phyloP scores from a whole-genome alignment of 768 basidiomycete species.

The Xanthoconium stramineum region DNA sequence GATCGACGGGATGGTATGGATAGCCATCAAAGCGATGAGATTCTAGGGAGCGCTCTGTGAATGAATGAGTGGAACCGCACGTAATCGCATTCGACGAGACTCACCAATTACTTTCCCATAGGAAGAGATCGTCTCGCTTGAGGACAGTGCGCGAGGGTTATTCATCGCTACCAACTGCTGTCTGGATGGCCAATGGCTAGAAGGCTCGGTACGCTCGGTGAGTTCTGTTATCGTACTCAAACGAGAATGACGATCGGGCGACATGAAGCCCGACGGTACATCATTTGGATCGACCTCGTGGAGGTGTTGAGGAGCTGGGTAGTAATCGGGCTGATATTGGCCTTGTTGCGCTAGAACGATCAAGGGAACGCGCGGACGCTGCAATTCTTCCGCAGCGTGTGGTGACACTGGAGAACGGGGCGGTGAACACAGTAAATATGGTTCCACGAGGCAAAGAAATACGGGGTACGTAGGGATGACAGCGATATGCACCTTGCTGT shows the following conservation, averaged over 20 bases:
- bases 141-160: constrained; percentile 37
- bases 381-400: constrained; percentile 25
- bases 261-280: constrained; percentile 33
- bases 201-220: constrained; percentile 62
- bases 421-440: constrained; percentile 21
- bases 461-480: constrained; percentile 26
- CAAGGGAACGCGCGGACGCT: constrained; percentile 52
- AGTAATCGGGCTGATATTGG: constrained; percentile 32
- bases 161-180: constrained; percentile 39
- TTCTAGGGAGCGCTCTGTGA: constrained; percentile 18
- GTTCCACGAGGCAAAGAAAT: constrained; percentile 11
- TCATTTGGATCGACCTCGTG: constrained; percentile 26
- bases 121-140: constrained; percentile 44
- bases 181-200: constrained; percentile 45
- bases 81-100: constrained; percentile 16
- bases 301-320: constrained; percentile 22
- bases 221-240: constrained; percentile 67
- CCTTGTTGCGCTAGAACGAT: constrained; percentile 61
- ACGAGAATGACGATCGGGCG: constrained; percentile 31
- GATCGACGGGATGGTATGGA: constrained; percentile 36
- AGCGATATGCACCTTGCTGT: constrained; percentile 59
- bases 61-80: constrained; percentile 3
- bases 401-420: constrained; percentile 19
- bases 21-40: constrained; percentile 2
- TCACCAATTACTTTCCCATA: constrained; percentile 64